phyloP scores from a whole-genome alignment of 2,329 filamentous ascomycete species.

The Teratosphaeria viscida region DNA sequence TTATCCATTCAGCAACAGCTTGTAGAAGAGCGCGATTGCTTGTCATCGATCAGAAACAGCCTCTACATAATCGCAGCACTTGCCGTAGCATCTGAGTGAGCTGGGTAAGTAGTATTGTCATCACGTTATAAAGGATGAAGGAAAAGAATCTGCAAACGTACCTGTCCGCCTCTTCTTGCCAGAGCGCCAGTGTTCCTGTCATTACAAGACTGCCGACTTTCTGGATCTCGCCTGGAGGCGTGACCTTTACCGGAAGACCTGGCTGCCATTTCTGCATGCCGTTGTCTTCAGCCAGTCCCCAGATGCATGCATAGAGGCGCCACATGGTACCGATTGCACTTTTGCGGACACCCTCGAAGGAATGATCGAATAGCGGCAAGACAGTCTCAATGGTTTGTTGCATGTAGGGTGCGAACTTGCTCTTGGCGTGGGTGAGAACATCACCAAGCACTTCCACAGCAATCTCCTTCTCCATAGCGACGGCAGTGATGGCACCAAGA shows the following conservation, averaged over 20 bases:
- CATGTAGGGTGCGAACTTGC: slow-evolving; percentile 71
- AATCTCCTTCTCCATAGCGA: slow-evolving; percentile 94
- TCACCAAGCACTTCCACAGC: slow-evolving; percentile 91
- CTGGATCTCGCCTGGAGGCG: slow-evolving; percentile 67
- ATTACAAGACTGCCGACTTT: slow-evolving; percentile 81
- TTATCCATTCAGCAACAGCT: slow-evolving; percentile 29
- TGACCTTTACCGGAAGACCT: slow-evolving; percentile 70
- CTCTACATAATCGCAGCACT: slow-evolving; percentile 26
- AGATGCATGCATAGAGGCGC: slow-evolving; percentile 86
- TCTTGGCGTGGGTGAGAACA: slow-evolving; percentile 76
- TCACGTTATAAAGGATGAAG: slow-evolving; percentile 45
- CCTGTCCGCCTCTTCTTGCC: slow-evolving; percentile 87
- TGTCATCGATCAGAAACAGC: slow-evolving; percentile 38
- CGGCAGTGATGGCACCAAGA: slow-evolving; percentile 71
- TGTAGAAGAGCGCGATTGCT: not conserved
- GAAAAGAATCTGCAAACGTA: slow-evolving; percentile 45
- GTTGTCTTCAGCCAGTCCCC: slow-evolving; percentile 72
- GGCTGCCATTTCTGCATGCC: slow-evolving; percentile 75
- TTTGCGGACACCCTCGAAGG: slow-evolving; percentile 88
- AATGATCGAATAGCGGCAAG: slow-evolving; percentile 72
- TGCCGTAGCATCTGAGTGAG: slow-evolving; percentile 84
- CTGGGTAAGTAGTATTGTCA: slow-evolving; percentile 92
- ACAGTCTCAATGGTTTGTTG: slow-evolving; percentile 79
- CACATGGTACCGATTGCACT: slow-evolving; percentile 84
- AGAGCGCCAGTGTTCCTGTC: slow-evolving; percentile 71